Conservation (phyloP, 1,139 yeast species). For the Diutina ranongensis region DNA sequence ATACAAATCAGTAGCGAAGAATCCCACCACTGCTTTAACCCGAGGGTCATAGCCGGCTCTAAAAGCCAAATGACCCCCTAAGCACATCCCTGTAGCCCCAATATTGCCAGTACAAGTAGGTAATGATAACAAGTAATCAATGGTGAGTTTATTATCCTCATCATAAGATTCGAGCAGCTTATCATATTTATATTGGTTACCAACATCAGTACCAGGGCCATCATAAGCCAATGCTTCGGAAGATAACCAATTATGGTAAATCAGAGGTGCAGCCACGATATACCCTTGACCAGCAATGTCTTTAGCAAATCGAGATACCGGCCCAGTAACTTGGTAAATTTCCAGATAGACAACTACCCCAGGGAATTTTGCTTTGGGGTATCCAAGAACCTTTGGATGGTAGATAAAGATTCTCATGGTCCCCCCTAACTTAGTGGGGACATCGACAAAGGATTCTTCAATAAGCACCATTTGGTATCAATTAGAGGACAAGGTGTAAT, state of each 20-base stretch:
- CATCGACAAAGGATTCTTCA: slow-evolving; percentile 54
- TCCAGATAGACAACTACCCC: slow-evolving; percentile 74
- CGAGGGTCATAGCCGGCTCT: slow-evolving; percentile 53
- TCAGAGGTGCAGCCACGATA: slow-evolving; percentile 68
- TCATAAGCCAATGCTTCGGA: slow-evolving; percentile 63
- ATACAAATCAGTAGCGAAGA: slow-evolving; percentile 77
- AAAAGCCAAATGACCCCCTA: slow-evolving; percentile 77
- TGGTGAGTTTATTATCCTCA: slow-evolving; percentile 55
- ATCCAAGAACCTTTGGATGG: slow-evolving; percentile 60
- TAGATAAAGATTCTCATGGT: slow-evolving; percentile 54
- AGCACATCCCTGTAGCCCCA: slow-evolving; percentile 83
- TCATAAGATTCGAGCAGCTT: slow-evolving; percentile 67
- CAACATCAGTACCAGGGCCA: slow-evolving; percentile 62
- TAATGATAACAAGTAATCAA: slow-evolving; percentile 48
- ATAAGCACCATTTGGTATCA: slow-evolving; percentile 42
- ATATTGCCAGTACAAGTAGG: slow-evolving; percentile 61
- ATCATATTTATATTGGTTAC: slow-evolving; percentile 54
- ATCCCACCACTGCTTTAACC: slow-evolving; percentile 59
- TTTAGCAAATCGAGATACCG: slow-evolving; percentile 67
- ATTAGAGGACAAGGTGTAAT: background rate
- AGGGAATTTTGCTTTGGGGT: slow-evolving; percentile 68
- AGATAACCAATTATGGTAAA: slow-evolving; percentile 61
- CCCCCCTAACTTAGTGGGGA: slow-evolving; percentile 54
- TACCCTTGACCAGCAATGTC: slow-evolving; percentile 74
- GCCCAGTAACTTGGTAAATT: slow-evolving; percentile 73